phyloP scores from a whole-genome alignment of 73 alveolate genomes.

The Uronychia setigera region DNA sequence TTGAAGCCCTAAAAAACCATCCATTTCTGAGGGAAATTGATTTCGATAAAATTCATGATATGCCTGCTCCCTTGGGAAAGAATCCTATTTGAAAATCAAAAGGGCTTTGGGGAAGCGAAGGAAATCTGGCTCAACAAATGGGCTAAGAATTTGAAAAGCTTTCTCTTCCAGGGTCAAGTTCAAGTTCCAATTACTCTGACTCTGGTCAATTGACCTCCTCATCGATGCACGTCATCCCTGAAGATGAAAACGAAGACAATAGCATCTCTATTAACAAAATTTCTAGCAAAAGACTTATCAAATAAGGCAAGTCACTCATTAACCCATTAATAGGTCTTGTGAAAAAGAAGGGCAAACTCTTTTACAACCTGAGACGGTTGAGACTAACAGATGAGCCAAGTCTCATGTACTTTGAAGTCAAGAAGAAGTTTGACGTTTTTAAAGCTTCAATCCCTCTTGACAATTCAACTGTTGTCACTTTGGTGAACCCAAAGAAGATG shows the following conservation, averaged over 20 bases:
- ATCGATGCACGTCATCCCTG: not conserved
- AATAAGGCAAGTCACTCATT: not conserved
- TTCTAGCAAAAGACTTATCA: not conserved
- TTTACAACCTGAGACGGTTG: not conserved
- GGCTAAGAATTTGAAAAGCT: not conserved
- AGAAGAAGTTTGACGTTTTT: not conserved
- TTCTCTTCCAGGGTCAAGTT: not conserved
- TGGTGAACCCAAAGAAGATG: not conserved
- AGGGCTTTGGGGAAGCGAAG: not conserved
- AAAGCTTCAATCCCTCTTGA: not conserved
- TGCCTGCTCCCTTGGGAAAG: not conserved
- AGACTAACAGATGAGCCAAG: not conserved
- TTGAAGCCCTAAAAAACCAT: not conserved
- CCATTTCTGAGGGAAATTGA: not conserved
- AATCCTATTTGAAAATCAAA: not conserved
- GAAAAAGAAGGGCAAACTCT: not conserved
- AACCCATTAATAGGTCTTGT: not conserved
- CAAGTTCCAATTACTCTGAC: not conserved
- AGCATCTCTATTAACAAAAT: not conserved
- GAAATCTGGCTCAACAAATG: not conserved
- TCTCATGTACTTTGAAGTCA: not conserved
- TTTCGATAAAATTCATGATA: not conserved
- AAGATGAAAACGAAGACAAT: not conserved
- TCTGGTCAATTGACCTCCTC: not conserved
- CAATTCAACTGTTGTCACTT: not conserved